Evolutionary conservation across 2,329 filamentous ascomycete species (phyloP), one percentile per base, ranked within the genome.

Genomic region (Botrytis pseudocinerea): DNA sequence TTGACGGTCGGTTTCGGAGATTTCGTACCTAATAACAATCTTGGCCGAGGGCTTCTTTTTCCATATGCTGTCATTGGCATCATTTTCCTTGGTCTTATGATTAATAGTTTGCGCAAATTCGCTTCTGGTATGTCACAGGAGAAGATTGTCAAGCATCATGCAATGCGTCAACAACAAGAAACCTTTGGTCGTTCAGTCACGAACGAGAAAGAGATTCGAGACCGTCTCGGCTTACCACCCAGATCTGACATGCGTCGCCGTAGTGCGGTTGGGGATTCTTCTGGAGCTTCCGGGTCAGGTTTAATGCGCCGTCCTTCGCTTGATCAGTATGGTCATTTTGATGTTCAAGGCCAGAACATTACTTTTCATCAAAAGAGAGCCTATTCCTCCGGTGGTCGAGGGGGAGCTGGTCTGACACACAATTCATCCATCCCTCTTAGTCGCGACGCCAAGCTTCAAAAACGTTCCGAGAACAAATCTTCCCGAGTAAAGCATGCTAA

Each of bases 31-130:
- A 82, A 82, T 0, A 88, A 85, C 10, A 79, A 87, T 72, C 78
- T 87, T 5, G 86, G 85, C 1, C 84, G 89, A 61, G 90, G 89
- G 2, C 82, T 93, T 14, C 82, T 92, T 18, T 89, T 92, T 73
- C 90, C 91, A 0, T 93, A 90, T 78, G 87, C 90, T 1, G 88
- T 92, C 0, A 85, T 89, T 35, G 91, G 91, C 10, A 91, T 91
- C 74, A 88, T 93, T 61, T 92, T 91, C 77, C 84, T 93, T 0
- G 91, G 89, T 84, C 83, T 93, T 44, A 88, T 92, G 77, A 88
- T 93, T 32, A 87, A 86, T 40, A 91, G 88, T 73, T 88, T 93
- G 73, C 86, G 87, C 73, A 88, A 85, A 61, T 91, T 91, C 74
- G 87, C 87, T 2, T 78, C 82, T 16, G 87, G 91, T 74, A 82